phyloP scores from a whole-genome alignment of 257 asterid species.

The Capsicum baccatum region DNA sequence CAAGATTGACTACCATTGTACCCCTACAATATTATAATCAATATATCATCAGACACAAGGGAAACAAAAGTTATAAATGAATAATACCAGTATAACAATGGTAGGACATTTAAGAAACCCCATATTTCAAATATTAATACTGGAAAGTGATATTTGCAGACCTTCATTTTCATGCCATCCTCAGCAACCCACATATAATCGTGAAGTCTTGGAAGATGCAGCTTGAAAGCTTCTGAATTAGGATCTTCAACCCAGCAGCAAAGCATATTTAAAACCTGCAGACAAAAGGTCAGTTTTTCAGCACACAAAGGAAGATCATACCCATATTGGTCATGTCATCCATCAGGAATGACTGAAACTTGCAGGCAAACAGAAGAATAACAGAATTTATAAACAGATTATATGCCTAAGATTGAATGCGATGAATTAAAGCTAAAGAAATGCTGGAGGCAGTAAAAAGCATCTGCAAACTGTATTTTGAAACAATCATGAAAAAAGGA shows the following conservation, averaged over 20 bases:
- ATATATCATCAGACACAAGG: constrained; percentile 24
- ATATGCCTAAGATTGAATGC: neutral
- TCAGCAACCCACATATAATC: constrained; percentile 97
- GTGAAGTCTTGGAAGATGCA: constrained; percentile 85
- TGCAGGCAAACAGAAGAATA: constrained; percentile 22
- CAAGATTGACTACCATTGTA: constrained; percentile 97
- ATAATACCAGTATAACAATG: neutral
- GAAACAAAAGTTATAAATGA: constrained; percentile 1
- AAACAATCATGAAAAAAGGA: neutral
- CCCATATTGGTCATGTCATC: neutral
- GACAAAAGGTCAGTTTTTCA: constrained; percentile 26
- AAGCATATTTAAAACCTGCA: constrained; percentile 91
- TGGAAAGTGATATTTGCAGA: constrained; percentile 31
- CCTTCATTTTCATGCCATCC: constrained; percentile 99
- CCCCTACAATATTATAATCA: constrained; percentile 58
- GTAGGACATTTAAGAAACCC: neutral
- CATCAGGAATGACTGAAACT: constrained; percentile 10
- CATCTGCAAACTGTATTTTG: neutral
- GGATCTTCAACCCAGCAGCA: constrained; percentile 99
- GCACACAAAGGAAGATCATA: neutral
- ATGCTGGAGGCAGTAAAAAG: neutral
- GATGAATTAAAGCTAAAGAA: constrained; percentile 5
- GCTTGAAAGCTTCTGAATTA: constrained; percentile 94
- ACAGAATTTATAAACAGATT: constrained; percentile 3
- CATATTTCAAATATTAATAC: neutral